Base-by-base conservation (phyloP, 257 asterid species). In the Solanum ahanhuiri region DNA sequence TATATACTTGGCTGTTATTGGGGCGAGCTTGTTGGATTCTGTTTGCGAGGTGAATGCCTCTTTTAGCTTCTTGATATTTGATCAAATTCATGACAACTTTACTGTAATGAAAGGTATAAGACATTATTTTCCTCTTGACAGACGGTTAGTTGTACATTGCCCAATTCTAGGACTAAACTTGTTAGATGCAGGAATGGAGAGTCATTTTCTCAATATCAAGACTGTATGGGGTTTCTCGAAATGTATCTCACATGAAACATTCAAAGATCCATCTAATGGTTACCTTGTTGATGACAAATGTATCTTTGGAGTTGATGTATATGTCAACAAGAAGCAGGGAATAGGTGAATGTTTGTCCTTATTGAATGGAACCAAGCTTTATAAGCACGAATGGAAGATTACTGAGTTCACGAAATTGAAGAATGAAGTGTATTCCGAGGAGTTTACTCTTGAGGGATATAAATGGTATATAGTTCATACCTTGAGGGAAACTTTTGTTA, bases 231-330 rank as follows among this genome's bases (percentile, higher is more conserved):
- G 30, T 28, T 28, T 28, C 30, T 28, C 30, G 30, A 28, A 28
- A 28, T 28, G 30, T 28, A 28, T 28, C 30, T 28, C 30, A 28
- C 30, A 28, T 28, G 30, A 28, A 28, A 28, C 30, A 28, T 28
- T 28, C 30, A 28, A 28, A 28, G 30, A 28, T 28, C 30, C 30
- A 28, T 28, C 30, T 28, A 28, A 28, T 1, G 89, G 91, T 3
- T 88, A 43, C 35, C 18, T 70, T 28, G 6, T 67, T 67, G 37
- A 30, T 1, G 39, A 67, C 12, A 69, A 69, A 69, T 69, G 76
- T 30, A 86, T 87, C 15, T 85, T 89, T 72, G 92, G 91, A 12
- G 87, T 35, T 33, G 79, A 70, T 33, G 43, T 72, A 4, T 20
- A 35, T 72, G 81, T 72, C 54, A 35, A 10, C 81, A 34, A 34